These are phyloP conservation scores for Penicillium sp. DNA, from an alignment of 2,329 filamentous ascomycete genomes.

Conservation along the genomic window DNA sequence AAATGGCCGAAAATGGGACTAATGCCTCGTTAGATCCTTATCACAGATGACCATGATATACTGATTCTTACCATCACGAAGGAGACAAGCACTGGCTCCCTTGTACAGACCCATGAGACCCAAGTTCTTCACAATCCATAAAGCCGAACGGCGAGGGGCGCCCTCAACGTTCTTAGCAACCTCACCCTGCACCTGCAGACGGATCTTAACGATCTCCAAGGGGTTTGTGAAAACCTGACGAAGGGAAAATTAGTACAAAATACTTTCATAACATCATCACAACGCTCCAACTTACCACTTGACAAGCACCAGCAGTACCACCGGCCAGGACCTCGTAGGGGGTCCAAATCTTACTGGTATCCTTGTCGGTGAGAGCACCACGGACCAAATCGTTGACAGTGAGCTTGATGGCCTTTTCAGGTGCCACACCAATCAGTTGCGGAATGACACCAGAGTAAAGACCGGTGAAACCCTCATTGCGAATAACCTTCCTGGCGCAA, in stretches of 20 bases:
- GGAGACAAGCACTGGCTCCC: conserved; percentile 88
- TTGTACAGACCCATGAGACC: conserved; percentile 96
- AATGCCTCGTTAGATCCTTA: conserved; percentile 5
- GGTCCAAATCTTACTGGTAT: conserved; percentile 70
- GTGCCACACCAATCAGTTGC: conserved; percentile 95
- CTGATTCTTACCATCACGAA: conserved; percentile 66
- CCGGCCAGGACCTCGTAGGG: conserved; percentile 79
- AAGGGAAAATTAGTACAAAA: conserved; percentile 2
- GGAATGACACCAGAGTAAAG: conserved; percentile 94
- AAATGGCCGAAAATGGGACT: conserved; percentile 97
- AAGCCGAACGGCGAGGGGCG: conserved; percentile 82
- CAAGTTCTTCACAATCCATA: conserved; percentile 97
- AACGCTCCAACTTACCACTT: conserved; percentile 71
- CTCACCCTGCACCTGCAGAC: conserved; percentile 95
- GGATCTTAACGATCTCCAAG: conserved; percentile 98
- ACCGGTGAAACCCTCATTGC: conserved; percentile 85
- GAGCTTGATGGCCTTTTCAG: conserved; percentile 98
- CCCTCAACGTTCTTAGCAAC: conserved; percentile 83
- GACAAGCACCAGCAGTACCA: conserved; percentile 86
- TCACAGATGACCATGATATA: conserved; percentile 12
- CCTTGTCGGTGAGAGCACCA: conserved; percentile 69
- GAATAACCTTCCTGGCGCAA: conserved; percentile 88
- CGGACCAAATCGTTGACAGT: conserved; percentile 96
- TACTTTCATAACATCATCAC: background rate
- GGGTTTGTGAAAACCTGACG: conserved; percentile 90